Evolutionary conservation across 768 basidiomycete species (phyloP), one percentile per base, ranked within the genome.

Genomic region (Agrocybe chaxingu): DNA sequence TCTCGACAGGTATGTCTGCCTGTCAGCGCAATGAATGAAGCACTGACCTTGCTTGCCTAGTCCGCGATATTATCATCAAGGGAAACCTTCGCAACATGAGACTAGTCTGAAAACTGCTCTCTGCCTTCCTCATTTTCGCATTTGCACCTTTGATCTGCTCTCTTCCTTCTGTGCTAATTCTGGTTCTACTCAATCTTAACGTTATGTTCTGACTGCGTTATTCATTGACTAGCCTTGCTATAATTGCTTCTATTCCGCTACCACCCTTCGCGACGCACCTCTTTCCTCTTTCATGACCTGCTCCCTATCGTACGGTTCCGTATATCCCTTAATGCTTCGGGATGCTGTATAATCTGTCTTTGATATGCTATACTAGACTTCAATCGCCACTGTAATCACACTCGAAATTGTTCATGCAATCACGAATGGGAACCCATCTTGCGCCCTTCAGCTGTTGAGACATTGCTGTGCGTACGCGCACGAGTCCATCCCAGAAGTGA

Each of bases 31-130:
- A 38, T 3, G n/a, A 34, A 53, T 24, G 44, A 42, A 42, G 29
- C 40, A 47, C 37, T 50, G 45, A 57, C 45, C 36, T 43, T 35
- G 44, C 46, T 19, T 38, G 35, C 45, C 41, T 59, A 87, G 85
- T 87, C 31, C 81, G 84, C 57, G 84, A 85, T 60, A 83, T 85
- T 59, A 84, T 87, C 57, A 77, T 87, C 64, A 80, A 80, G 60
- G 70, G 74, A 50, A 85, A 86, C 65, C 74, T 87, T 47, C 80
- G 74, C 62, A 79, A 73, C 56, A 78, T 85, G 70, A 70, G 71
- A 56, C 74, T 82, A 24, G 75, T 81, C 50, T 78, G 57, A 70
- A 30, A 7, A 33, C 30, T 43, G 41, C 40, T n/a, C 18, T 16
- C 12, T 35, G 50, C 54, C 35, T 39, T 51, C 39, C 47, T 13